Conservation (phyloP, 2,329 filamentous ascomycete genomes). For the Colletotrichum brevisporum region DNA sequence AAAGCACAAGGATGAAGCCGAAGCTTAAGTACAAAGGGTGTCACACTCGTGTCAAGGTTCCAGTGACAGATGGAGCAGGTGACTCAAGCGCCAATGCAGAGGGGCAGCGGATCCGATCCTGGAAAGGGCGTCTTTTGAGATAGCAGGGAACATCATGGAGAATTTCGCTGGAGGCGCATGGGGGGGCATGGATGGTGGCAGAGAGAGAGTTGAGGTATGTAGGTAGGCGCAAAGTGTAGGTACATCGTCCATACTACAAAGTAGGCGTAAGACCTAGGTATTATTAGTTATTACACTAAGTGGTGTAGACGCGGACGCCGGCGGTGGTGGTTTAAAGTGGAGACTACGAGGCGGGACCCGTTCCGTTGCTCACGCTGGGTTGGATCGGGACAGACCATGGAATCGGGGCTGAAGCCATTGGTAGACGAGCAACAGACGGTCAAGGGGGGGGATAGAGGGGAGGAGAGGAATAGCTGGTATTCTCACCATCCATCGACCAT, state of each 20-base stretch:
- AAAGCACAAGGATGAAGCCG: slow-evolving; percentile 35
- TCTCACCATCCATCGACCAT: slow-evolving; percentile 3
- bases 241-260: too few species aligned
- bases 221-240: background rate
- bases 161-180: slow-evolving; percentile 7
- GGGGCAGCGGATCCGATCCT: slow-evolving; percentile 36
- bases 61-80: slow-evolving; percentile 41
- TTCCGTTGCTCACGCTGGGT: slow-evolving; percentile 23
- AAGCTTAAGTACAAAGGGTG: slow-evolving; percentile 40
- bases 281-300: too few species aligned
- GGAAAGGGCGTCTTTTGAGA: slow-evolving; percentile 36
- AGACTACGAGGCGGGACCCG: background rate
- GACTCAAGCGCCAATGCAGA: slow-evolving; percentile 41
- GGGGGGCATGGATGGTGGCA: slow-evolving; percentile 6
- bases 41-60: slow-evolving; percentile 32
- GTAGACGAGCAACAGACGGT: background rate
- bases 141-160: slow-evolving; percentile 36
- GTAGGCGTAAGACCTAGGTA: background rate
- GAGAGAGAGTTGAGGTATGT: background rate
- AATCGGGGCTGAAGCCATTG: background rate
- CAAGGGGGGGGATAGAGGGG: too few species aligned
- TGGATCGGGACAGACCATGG: slow-evolving; percentile 10
- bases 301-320: background rate
- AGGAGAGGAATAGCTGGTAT: background rate
- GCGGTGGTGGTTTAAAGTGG: background rate